Evolutionary conservation across 2,329 filamentous ascomycete species (phyloP).

Genomic region (Nemania serpens): DNA sequence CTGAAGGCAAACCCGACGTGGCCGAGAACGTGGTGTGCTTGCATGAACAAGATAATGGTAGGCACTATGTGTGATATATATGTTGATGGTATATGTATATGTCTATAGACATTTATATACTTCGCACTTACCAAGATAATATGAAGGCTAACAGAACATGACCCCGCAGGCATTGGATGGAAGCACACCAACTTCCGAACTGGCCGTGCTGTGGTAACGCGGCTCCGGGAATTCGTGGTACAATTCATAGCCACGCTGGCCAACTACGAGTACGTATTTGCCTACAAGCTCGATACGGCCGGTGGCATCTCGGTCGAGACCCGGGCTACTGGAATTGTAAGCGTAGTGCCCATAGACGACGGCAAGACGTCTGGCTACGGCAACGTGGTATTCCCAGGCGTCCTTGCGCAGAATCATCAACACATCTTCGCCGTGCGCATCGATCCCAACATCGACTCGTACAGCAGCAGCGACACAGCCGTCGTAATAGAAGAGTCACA

Average conservation of each 20-base stretch:
- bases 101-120: too few relatives aligned
- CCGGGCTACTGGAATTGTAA: slow-evolving; percentile 70
- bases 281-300: slow-evolving; percentile 66
- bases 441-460: slow-evolving; percentile 62
- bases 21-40: slow-evolving; percentile 68
- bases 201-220: slow-evolving; percentile 62
- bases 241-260: slow-evolving; percentile 71
- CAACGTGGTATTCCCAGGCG: slow-evolving; percentile 66
- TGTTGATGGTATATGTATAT: too few relatives aligned
- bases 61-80: background rate
- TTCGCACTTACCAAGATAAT: too few relatives aligned
- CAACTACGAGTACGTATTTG: slow-evolving; percentile 74
- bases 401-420: slow-evolving; percentile 69
- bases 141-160: background rate
- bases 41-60: slow-evolving; percentile 68
- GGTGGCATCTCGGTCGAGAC: slow-evolving; percentile 65
- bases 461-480: slow-evolving; percentile 32
- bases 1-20: slow-evolving; percentile 57
- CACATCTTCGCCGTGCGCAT: slow-evolving; percentile 69
- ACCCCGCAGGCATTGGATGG: slow-evolving; percentile 59
- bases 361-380: slow-evolving; percentile 61
- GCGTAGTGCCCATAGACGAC: slow-evolving; percentile 62
- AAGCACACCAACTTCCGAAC: slow-evolving; percentile 74
- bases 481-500: slow-evolving; percentile 42
- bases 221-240: slow-evolving; percentile 66